Conservation (phyloP, 2,329 filamentous ascomycete genomes). For the Thielaviopsis musarum region DNA sequence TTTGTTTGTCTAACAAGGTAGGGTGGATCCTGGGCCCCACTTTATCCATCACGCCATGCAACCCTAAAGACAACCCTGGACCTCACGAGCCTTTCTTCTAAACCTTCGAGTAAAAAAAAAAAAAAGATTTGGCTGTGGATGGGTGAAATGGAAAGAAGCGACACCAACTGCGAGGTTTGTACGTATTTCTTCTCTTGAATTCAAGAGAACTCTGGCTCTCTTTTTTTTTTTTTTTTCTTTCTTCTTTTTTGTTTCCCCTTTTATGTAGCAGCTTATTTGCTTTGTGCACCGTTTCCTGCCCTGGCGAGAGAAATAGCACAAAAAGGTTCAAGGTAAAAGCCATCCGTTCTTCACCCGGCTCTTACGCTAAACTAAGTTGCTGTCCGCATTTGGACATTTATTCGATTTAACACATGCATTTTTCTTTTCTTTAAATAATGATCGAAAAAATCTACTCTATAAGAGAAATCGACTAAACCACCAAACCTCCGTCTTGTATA, state of each 20-base stretch:
- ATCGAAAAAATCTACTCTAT: not conserved
- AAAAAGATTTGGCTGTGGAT: not conserved
- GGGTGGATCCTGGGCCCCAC: not conserved
- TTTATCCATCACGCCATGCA: not conserved
- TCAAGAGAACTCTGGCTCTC: too few species aligned
- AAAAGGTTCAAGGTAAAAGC: not conserved
- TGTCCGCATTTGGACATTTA: not conserved
- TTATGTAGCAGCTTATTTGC: too few species aligned
- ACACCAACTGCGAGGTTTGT: too few species aligned
- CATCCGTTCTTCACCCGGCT: conserved; percentile 2
- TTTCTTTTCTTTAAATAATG: not conserved
- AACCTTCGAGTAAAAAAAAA: too few species aligned
- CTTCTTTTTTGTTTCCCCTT: not conserved
- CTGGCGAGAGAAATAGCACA: too few species aligned
- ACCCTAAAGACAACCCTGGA: not conserved
- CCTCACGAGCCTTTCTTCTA: not conserved
- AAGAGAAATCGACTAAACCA: not conserved
- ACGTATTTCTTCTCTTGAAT: too few species aligned
- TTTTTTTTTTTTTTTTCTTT: not conserved
- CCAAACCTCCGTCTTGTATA: conserved; percentile 5
- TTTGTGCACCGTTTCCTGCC: not conserved
- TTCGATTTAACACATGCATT: not conserved
- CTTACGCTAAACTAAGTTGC: not conserved
- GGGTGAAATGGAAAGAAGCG: not conserved
- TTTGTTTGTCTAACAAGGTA: too few species aligned